Base-by-base conservation (phyloP, 2,329 filamentous ascomycete genomes). In the Cadophora gregata region DNA sequence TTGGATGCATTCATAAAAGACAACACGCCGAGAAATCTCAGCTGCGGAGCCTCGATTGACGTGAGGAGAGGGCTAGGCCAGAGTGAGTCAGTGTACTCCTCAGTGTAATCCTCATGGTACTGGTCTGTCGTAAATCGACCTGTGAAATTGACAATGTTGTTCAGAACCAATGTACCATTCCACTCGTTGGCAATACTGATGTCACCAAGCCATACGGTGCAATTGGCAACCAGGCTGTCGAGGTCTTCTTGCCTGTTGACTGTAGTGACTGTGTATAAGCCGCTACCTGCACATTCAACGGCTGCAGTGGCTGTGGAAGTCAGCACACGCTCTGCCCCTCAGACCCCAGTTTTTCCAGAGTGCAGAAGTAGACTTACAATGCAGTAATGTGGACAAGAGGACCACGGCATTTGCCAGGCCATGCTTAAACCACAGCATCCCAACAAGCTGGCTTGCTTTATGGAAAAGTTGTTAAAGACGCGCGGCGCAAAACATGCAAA, bases 101-200 rank as follows among this genome's bases (percentile, higher is more conserved):
- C n/a, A 16, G 16, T 16, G 10, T 12, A 31, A 1, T 4, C 10
- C 6, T 27, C 4, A n/a, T 1, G 14, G 21, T 29, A 9, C 25
- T 7, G 9, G 6, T 36, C 31, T 4, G 33, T 53, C 0, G 10
- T 45, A 33, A 60, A n/a, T 7, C 3, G 1, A 12, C 31, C 47
- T 10, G 56, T 45, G 16, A 65, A 31, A 27, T 45, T 61, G 14
- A 51, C 59, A 29, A 66, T 58, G 29, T 62, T 62, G 9, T 58
- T 47, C 16, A 66, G 24, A 21, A 51, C 27, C 8, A 66, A 58
- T 12, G 48, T 21, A 9, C 64, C 64, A 25, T 29, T 50, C 27
- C 55, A 66, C 8, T 51, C n/a, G 3, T 10, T 19, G 1, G 10
- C 29, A 36, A 66, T 56, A 1, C 16, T 12, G 8, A 66, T 29